Evolutionary conservation across 2,329 filamentous ascomycete genomes (phyloP).

Genomic region (Saccharata proteae): DNA sequence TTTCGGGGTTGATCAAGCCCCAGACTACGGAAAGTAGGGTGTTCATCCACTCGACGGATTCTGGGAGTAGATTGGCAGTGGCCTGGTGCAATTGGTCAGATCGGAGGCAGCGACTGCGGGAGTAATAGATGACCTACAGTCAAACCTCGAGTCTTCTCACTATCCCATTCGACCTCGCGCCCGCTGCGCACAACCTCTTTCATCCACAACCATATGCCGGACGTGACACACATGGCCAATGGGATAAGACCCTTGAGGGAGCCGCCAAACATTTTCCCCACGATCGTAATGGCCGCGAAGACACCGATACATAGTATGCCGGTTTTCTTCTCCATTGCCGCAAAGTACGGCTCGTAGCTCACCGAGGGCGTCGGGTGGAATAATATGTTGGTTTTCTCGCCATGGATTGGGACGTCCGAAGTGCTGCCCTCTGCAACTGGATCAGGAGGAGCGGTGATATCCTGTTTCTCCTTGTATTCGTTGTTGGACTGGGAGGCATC

Average conservation of each 20-base stretch:
- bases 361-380: constrained; percentile 90
- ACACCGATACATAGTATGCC: constrained; percentile 58
- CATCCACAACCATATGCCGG: constrained; percentile 78
- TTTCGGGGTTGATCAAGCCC: constrained; percentile 88
- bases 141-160: constrained; percentile 73
- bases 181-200: constrained; percentile 78
- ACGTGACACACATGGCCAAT: constrained; percentile 57
- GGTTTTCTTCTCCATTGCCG: constrained; percentile 61
- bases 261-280: constrained; percentile 72
- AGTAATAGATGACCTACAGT: constrained; percentile 44
- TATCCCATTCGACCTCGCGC: constrained; percentile 74
- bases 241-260: constrained; percentile 65
- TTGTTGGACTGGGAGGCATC: constrained; percentile 57
- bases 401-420: constrained; percentile 87
- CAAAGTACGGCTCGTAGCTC: constrained; percentile 82
- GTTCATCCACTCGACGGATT: constrained; percentile 92
- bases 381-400: constrained; percentile 90
- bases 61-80: constrained; percentile 77
- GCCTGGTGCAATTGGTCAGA: constrained; percentile 35
- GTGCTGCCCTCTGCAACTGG: constrained; percentile 72
- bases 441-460: constrained; percentile 82
- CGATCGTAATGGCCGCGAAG: constrained; percentile 58
- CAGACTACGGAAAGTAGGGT: constrained; percentile 73
- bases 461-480: constrained; percentile 76
- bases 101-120: too few species aligned